These are phyloP conservation scores for Bolboschoenus planiculmis DNA, from an alignment of 176 grass and related monocot genomes.

Conservation along the genomic window DNA sequence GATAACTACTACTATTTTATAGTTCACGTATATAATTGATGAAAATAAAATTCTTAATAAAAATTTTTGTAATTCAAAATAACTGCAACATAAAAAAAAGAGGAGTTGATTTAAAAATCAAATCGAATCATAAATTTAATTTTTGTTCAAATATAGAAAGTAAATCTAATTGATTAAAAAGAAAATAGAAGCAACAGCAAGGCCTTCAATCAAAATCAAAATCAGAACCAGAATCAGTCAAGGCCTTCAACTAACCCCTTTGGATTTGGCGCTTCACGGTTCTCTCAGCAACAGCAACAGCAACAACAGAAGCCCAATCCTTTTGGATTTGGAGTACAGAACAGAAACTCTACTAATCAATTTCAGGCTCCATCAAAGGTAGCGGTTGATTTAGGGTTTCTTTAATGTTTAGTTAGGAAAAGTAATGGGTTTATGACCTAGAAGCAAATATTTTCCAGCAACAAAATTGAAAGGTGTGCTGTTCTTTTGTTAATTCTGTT, in stretches of 20 bases:
- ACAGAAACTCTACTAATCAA: conserved; percentile 14
- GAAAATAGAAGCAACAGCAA: too few species aligned
- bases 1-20: too few species aligned
- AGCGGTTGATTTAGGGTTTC: conserved; percentile 20
- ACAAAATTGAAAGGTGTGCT: background rate
- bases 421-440: background rate
- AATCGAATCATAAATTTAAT: too few species aligned
- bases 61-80: too few species aligned
- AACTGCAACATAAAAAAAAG: too few species aligned
- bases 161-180: too few species aligned
- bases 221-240: conserved; percentile 46
- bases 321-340: conserved; percentile 72
- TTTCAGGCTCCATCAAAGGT: conserved; percentile 29
- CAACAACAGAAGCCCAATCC: conserved; percentile 67
- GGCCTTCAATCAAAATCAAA: conserved; percentile 29
- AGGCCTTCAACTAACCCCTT: conserved; percentile 52
- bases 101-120: too few species aligned
- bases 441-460: background rate
- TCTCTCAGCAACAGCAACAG: conserved; percentile 49
- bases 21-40: too few species aligned
- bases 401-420: background rate
- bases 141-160: too few species aligned
- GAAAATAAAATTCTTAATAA: too few species aligned
- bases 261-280: conserved; percentile 48
- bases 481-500: background rate